Percentiles rank a stretch among this genome's conserved stretches.
These are phyloP conservation scores for Amylocystis lapponica DNA, from an alignment of 768 basidiomycete species.

Conservation along the genomic window DNA sequence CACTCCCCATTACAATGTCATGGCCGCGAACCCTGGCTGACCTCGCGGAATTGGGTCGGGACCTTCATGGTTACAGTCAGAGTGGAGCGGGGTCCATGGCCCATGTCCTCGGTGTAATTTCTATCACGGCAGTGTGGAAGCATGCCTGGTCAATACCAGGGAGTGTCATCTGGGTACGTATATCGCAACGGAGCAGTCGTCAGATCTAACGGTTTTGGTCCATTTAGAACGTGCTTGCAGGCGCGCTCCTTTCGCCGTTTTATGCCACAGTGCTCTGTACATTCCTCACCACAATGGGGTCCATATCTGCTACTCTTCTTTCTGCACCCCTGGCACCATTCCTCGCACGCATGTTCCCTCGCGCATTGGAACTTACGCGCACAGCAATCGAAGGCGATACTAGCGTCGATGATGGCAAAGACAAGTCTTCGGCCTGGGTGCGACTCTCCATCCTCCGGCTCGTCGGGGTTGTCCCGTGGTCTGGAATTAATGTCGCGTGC, in stretches of 20 bases:
- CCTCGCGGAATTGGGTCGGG: conserved; percentile 66
- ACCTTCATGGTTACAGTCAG: conserved; percentile 74
- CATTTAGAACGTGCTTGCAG: conserved; percentile 79
- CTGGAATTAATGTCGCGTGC: conserved; percentile 94
- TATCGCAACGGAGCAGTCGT: background rate
- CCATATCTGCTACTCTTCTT: conserved; percentile 73
- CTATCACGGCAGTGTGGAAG: conserved; percentile 86
- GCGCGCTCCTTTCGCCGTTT: conserved; percentile 78
- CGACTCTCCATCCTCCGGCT: conserved; percentile 83
- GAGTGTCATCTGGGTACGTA: conserved; percentile 81
- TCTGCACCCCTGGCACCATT: conserved; percentile 82
- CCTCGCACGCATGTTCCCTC: conserved; percentile 75
- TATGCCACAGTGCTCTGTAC: conserved; percentile 80
- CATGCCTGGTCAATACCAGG: conserved; percentile 98
- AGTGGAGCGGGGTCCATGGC: conserved; percentile 55
- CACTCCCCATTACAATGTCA: conserved; percentile 65
- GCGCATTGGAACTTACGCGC: conserved; percentile 80
- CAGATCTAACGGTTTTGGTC: conserved; percentile 2
- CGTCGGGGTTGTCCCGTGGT: conserved; percentile 94
- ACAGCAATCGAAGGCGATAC: conserved; percentile 69
- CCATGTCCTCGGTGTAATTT: conserved; percentile 80
- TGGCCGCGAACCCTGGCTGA: conserved; percentile 77
- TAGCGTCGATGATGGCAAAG: conserved; percentile 27
- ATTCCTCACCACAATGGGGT: conserved; percentile 81
- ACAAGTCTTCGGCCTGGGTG: conserved; percentile 64